Conservation (phyloP, 164 flowering plant species). For the Chimonanthus salicifolius region DNA sequence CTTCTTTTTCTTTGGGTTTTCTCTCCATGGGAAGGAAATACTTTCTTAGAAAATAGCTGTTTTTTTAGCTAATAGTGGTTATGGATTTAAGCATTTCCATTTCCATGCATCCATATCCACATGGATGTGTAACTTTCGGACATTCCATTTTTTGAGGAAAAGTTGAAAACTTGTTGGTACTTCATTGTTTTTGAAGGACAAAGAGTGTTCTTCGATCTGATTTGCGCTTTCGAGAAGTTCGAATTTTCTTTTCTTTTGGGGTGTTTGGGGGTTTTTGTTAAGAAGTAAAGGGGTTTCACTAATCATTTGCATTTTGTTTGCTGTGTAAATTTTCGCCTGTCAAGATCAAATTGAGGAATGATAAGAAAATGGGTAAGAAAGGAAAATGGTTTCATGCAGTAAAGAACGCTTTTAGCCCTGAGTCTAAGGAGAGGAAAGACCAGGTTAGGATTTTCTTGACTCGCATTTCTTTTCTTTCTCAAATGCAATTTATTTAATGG, state of each 20-base stretch:
- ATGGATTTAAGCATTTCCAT: neutral
- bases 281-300: slow-evolving; percentile 2
- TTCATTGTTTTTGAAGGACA: neutral
- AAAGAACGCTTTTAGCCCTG: slow-evolving; percentile 73
- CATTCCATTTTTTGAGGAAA: slow-evolving; percentile 1
- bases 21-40: neutral
- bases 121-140: slow-evolving; percentile 10
- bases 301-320: slow-evolving; percentile 13
- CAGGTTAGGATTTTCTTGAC: slow-evolving; percentile 20
- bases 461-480: neutral
- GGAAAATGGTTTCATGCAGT: slow-evolving; percentile 80
- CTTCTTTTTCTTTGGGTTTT: slow-evolving; percentile 16
- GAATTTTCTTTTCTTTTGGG: neutral
- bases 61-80: slow-evolving; percentile 3
- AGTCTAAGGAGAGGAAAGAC: slow-evolving; percentile 50
- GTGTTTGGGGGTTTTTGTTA: neutral
- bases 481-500: neutral
- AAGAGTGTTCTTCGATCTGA: neutral
- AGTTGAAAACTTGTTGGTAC: neutral
- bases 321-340: neutral
- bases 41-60: too few relatives aligned
- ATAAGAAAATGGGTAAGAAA: slow-evolving; percentile 73
- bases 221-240: neutral
- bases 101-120: neutral
- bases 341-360: slow-evolving; percentile 23